phyloP scores from a whole-genome alignment of 2,329 filamentous ascomycete species.

The Fusarium sororula region DNA sequence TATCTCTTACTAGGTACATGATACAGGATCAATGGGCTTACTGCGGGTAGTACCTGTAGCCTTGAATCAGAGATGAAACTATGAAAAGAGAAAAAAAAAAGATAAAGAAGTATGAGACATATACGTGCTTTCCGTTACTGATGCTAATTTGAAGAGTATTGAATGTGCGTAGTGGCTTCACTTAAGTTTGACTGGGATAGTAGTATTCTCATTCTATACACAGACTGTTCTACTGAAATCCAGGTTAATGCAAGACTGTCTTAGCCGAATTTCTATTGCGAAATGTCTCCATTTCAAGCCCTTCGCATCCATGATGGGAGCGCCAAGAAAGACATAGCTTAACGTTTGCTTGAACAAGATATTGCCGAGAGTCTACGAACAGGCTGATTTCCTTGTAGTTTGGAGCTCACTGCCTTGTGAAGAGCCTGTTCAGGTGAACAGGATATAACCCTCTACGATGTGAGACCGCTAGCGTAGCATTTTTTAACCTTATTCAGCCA shows the following conservation, averaged over 20 bases:
- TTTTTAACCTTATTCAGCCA: not conserved
- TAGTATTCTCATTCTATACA: too few species aligned
- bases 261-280: not conserved
- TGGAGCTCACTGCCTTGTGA: not conserved
- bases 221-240: too few species aligned
- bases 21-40: not conserved
- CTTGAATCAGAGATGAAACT: not conserved
- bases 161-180: not conserved
- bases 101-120: fast-evolving
- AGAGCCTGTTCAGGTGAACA: not conserved
- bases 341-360: too few species aligned
- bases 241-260: not conserved
- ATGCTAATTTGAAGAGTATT: not conserved
- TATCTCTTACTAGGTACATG: not conserved
- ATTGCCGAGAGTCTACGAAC: not conserved
- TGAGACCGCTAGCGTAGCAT: not conserved
- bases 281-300: not conserved
- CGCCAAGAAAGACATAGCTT: not conserved
- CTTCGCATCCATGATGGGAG: not conserved
- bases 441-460: not conserved
- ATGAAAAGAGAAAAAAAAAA: not conserved
- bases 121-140: not conserved
- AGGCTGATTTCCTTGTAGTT: not conserved
- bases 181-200: not conserved
- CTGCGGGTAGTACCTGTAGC: too few species aligned